phyloP scores from a whole-genome alignment of 495 filamentous ascomycete species.

The Penicillium macrosclerotiorum region DNA sequence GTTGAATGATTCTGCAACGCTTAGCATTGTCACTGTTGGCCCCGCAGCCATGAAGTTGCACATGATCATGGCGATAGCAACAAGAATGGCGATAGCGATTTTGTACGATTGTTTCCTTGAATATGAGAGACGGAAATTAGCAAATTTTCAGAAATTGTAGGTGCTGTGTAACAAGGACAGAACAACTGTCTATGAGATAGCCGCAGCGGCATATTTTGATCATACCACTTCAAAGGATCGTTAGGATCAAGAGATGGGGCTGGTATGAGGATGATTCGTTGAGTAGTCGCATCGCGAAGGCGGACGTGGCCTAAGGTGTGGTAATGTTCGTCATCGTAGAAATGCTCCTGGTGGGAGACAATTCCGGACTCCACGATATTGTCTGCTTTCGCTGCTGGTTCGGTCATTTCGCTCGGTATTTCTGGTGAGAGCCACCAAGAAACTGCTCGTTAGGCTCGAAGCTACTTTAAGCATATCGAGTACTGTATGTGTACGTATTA shows the following conservation, averaged over 20 bases:
- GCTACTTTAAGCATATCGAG: too few species aligned
- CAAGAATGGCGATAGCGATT: conserved; percentile 45
- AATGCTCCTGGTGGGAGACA: neutral
- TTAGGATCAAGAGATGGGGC: neutral
- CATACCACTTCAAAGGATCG: conserved; percentile 10
- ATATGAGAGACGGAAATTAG: neutral
- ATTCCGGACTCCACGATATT: neutral
- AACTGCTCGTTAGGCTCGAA: too few species aligned
- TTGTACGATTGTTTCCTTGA: conserved; percentile 30
- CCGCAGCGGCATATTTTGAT: neutral
- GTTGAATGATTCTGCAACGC: conserved; percentile 41
- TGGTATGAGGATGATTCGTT: conserved; percentile 1
- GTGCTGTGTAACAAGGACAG: too few species aligned
- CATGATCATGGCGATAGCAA: conserved; percentile 51
- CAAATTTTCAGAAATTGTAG: neutral
- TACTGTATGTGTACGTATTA: too few species aligned
- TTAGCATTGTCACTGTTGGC: conserved; percentile 47
- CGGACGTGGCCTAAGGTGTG: conserved; percentile 4
- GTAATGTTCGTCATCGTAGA: neutral
- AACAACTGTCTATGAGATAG: too few species aligned
- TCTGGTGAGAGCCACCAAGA: too few species aligned
- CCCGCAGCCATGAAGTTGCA: conserved; percentile 54
- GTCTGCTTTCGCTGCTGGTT: neutral
- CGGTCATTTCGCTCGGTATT: too few species aligned
- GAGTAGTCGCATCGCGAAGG: neutral